These are phyloP conservation scores for Rhynchosporium agropyri DNA, from an alignment of 2,329 filamentous ascomycete species.

Conservation along the genomic window DNA sequence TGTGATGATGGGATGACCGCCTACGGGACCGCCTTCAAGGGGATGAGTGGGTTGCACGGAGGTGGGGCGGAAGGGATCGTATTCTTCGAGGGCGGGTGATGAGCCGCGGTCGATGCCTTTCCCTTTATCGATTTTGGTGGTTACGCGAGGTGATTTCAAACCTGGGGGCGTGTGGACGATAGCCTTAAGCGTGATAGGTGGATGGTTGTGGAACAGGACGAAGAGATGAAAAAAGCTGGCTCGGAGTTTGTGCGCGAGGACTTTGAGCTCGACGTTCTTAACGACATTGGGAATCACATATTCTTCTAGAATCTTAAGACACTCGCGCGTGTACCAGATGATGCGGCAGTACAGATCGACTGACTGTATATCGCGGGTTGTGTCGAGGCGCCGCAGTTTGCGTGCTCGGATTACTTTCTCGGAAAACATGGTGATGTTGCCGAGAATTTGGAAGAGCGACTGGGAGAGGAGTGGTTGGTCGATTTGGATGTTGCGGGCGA, in stretches of 20 bases:
- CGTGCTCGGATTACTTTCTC: constrained; percentile 81
- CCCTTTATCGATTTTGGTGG: constrained; percentile 38
- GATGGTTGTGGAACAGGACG: constrained; percentile 92
- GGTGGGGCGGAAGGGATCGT: constrained; percentile 33
- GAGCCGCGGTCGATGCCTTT: constrained; percentile 37
- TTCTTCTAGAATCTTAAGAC: constrained; percentile 81
- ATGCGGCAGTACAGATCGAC: constrained; percentile 88
- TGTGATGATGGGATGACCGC: constrained; percentile 43
- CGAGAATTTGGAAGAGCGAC: constrained; percentile 88
- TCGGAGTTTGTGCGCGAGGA: constrained; percentile 86
- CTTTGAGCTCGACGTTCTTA: constrained; percentile 79
- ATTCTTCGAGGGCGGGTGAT: constrained; percentile 2
- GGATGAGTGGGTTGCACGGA: constrained; percentile 42
- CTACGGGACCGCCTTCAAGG: constrained; percentile 51
- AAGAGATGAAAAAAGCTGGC: constrained; percentile 97
- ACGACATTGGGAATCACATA: constrained; percentile 85
- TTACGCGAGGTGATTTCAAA: constrained; percentile 36
- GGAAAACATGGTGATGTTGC: constrained; percentile 85
- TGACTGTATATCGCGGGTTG: constrained; percentile 75
- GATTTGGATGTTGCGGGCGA: constrained; percentile 77
- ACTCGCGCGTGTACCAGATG: constrained; percentile 92
- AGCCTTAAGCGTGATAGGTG: constrained; percentile 56
- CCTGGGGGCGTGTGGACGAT: constrained; percentile 46
- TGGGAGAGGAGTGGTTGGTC: constrained; percentile 79
- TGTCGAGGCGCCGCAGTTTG: constrained; percentile 80